phyloP scores from a whole-genome alignment of 805 yeast species.

The Wickerhamomyces chambardii region DNA sequence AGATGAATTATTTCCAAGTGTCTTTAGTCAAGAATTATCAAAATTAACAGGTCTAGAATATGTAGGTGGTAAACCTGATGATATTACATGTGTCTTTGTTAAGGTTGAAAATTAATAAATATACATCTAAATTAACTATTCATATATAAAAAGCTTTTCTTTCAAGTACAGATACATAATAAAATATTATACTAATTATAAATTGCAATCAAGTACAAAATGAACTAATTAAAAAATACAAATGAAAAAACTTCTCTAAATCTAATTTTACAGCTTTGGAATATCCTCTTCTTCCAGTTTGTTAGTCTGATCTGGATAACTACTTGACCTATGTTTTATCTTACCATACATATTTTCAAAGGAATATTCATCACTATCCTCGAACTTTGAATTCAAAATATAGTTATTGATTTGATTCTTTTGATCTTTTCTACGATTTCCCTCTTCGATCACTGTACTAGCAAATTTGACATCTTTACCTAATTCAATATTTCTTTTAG shows the following conservation, averaged over 20 bases:
- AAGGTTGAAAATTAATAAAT: slow-evolving; percentile 28
- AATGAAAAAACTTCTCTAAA: too few relatives aligned
- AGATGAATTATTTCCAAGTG: slow-evolving; percentile 71
- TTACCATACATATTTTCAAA: slow-evolving; percentile 43
- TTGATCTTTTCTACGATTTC: slow-evolving; percentile 39
- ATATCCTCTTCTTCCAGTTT: too few relatives aligned
- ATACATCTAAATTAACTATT: background rate
- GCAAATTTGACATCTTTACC: slow-evolving; percentile 51
- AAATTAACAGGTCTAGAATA: slow-evolving; percentile 58
- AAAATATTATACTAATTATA: too few relatives aligned
- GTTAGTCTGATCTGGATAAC: slow-evolving; percentile 49
- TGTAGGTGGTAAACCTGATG: slow-evolving; percentile 94
- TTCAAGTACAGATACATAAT: too few relatives aligned
- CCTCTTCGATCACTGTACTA: slow-evolving; percentile 39
- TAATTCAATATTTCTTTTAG: slow-evolving; percentile 34
- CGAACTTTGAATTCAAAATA: slow-evolving; percentile 31
- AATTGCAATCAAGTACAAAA: too few relatives aligned
- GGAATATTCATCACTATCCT: slow-evolving; percentile 15
- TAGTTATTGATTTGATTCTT: slow-evolving; percentile 47
- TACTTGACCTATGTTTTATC: slow-evolving; percentile 39
- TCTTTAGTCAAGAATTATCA: slow-evolving; percentile 74
- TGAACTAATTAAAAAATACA: too few relatives aligned
- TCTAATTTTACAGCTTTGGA: too few relatives aligned
- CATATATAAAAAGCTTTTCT: too few relatives aligned
- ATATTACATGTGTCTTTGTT: slow-evolving; percentile 75